Percentiles rank a stretch among this genome's conserved stretches.
Evolutionary conservation across 768 basidiomycete genomes (phyloP).

Genomic region (Tricholoma sp.): DNA sequence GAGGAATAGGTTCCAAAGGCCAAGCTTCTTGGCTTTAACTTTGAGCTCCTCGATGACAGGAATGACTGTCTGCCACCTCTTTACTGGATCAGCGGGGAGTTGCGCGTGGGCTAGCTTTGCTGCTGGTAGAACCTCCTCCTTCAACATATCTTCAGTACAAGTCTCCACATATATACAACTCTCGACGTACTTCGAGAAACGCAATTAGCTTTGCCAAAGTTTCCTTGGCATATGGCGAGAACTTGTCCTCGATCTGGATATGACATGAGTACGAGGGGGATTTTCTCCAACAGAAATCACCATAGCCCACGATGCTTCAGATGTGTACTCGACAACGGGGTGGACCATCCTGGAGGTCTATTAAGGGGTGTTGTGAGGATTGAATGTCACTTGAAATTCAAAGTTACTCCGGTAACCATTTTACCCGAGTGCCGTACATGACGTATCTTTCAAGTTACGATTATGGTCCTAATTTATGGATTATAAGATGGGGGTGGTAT

Average conservation of each 20-base stretch:
- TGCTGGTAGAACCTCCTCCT: conserved; percentile 90
- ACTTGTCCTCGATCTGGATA: conserved; percentile 80
- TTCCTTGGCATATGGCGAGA: conserved; percentile 86
- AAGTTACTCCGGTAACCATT: conserved; percentile 6
- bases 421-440: conserved; percentile 8
- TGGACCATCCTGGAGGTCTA: conserved; percentile 47
- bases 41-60: conserved; percentile 83
- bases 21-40: conserved; percentile 77
- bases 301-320: conserved; percentile 83
- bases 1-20: conserved; percentile 96
- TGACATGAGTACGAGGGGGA: background rate
- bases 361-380: too few relatives aligned
- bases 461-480: background rate
- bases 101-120: conserved; percentile 73
- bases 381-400: too few relatives aligned
- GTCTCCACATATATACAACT: background rate
- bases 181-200: conserved; percentile 68
- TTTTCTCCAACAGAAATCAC: conserved; percentile 29
- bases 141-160: conserved; percentile 1
- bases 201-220: conserved; percentile 75
- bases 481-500: background rate
- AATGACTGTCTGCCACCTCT: conserved; percentile 82
- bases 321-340: conserved; percentile 73
- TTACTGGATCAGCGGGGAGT: conserved; percentile 65
- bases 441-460: too few relatives aligned